Evolutionary conservation across 495 filamentous ascomycete species (phyloP).

Genomic region (Collariella sp.): DNA sequence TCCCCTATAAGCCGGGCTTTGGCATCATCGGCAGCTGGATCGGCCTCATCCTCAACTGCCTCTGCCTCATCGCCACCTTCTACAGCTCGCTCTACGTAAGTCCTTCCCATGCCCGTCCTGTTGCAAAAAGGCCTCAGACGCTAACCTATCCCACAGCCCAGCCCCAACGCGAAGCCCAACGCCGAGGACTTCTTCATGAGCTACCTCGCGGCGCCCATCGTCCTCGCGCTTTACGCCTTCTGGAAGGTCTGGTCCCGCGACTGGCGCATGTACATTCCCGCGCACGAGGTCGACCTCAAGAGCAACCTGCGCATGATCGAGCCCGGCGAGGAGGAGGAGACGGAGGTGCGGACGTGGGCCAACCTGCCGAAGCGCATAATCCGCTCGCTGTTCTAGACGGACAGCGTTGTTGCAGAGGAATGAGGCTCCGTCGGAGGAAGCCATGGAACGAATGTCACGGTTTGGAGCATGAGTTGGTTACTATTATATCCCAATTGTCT

Average conservation of each 20-base stretch:
- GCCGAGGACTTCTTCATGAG: conserved; percentile 53
- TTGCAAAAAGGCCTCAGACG: not conserved
- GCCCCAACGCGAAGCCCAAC: conserved; percentile 42
- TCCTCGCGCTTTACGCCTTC: conserved; percentile 40
- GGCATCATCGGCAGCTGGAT: conserved; percentile 57
- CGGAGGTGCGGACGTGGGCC: conserved; percentile 24
- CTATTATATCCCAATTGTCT: too few species aligned
- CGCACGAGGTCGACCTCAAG: conserved; percentile 32
- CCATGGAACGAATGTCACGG: too few species aligned
- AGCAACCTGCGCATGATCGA: conserved; percentile 24
- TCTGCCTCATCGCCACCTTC: conserved; percentile 55
- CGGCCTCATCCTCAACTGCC: conserved; percentile 47
- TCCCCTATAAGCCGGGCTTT: conserved; percentile 44
- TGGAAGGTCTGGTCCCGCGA: conserved; percentile 52
- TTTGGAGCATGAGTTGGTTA: too few species aligned
- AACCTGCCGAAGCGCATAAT: conserved; percentile 27
- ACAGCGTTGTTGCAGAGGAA: not conserved
- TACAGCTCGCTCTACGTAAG: conserved; percentile 41
- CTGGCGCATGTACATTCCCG: conserved; percentile 56
- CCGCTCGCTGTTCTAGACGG: conserved; percentile 25
- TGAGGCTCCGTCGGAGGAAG: too few species aligned
- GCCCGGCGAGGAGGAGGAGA: conserved; percentile 16
- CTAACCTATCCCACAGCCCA: conserved; percentile 33
- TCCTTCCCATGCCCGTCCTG: not conserved
- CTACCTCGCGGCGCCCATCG: conserved; percentile 54